Conservation (phyloP, 768 basidiomycete genomes). For the Tricholoma bakamatsutake region DNA sequence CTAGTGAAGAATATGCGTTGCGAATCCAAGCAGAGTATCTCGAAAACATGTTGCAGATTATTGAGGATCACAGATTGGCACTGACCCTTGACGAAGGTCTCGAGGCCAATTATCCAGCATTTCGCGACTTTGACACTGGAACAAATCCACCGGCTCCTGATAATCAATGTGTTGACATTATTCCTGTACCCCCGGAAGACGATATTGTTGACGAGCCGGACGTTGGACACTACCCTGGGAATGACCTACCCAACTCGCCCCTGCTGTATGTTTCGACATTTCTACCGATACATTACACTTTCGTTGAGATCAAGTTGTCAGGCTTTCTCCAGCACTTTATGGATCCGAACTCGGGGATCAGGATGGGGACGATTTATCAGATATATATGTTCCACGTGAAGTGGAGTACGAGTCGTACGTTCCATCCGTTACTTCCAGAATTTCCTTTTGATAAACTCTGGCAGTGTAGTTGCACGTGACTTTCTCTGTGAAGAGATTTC, state of each 20-base stretch:
- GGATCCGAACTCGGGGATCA: not conserved
- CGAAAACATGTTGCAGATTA: not conserved
- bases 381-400: not conserved
- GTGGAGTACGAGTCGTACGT: not conserved
- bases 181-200: not conserved
- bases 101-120: not conserved
- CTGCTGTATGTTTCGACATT: not conserved
- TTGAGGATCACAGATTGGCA: not conserved
- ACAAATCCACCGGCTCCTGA: not conserved
- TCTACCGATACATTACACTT: not conserved
- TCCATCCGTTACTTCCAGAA: not conserved
- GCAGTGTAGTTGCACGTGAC: not conserved
- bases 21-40: slow-evolving; percentile 1
- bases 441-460: no score
- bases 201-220: not conserved
- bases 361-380: not conserved
- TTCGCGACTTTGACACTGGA: not conserved
- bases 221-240: not conserved
- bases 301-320: not conserved
- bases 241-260: not conserved
- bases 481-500: not conserved
- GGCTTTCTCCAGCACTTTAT: not conserved
- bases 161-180: not conserved
- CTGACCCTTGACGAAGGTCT: not conserved
- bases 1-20: not conserved